These are phyloP conservation scores for Boletus edulis DNA, from an alignment of 768 basidiomycete genomes.

Conservation along the genomic window DNA sequence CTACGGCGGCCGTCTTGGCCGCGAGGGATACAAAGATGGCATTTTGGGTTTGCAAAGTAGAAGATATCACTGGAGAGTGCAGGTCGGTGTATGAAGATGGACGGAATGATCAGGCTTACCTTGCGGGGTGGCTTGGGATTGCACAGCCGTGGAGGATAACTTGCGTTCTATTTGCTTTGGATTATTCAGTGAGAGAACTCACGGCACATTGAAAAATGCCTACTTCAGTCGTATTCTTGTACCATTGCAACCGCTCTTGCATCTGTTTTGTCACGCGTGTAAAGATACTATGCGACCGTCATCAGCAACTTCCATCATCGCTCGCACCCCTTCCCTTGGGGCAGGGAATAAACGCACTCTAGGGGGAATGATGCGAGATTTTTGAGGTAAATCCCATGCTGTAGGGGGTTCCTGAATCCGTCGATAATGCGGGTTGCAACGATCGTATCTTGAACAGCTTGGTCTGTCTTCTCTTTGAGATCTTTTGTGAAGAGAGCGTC, in stretches of 20 bases:
- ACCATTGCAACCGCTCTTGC: constrained; percentile 71
- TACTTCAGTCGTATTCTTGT: constrained; percentile 79
- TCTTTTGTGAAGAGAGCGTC: constrained; percentile 68
- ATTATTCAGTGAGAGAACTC: neutral
- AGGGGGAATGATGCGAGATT: constrained; percentile 80
- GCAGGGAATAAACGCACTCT: constrained; percentile 49
- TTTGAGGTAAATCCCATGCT: constrained; percentile 66
- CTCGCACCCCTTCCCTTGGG: neutral
- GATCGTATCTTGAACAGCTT: constrained; percentile 79
- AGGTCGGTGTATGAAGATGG: neutral
- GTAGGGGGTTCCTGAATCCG: constrained; percentile 73
- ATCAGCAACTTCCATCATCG: neutral
- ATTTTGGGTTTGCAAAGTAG: constrained; percentile 80
- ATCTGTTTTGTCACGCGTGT: constrained; percentile 68
- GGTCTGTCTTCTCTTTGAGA: constrained; percentile 71
- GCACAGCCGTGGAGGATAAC: constrained; percentile 61
- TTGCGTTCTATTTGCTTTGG: constrained; percentile 68
- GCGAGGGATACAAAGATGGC: constrained; percentile 75
- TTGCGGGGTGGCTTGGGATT: constrained; percentile 72
- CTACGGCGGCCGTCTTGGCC: constrained; percentile 68
- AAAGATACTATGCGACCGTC: constrained; percentile 54
- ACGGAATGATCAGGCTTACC: constrained; percentile 37
- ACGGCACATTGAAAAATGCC: constrained; percentile 1
- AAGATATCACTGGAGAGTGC: constrained; percentile 53
- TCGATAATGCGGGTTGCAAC: constrained; percentile 74